Conservation (phyloP, 192 early-diverging fungal genomes). For the Backusella circina region DNA sequence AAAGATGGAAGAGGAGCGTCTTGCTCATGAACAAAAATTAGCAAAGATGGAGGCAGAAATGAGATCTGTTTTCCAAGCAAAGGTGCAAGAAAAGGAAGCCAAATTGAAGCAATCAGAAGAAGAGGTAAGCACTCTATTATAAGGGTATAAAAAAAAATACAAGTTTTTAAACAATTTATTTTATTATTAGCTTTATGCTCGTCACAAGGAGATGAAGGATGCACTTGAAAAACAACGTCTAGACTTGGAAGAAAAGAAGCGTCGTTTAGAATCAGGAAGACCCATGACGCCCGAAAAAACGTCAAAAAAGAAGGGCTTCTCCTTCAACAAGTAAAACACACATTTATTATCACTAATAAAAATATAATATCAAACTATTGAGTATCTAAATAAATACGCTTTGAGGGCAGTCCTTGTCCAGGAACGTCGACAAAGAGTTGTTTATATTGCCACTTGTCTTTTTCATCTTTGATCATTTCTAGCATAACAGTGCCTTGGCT, state of each 20-base stretch:
- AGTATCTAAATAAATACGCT: slow-evolving; percentile 37
- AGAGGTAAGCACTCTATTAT: slow-evolving; percentile 36
- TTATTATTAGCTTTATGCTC: slow-evolving; percentile 86
- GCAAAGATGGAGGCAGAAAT: slow-evolving; percentile 99
- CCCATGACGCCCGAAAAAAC: slow-evolving; percentile 73
- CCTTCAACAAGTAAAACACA: slow-evolving; percentile 48
- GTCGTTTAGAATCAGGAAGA: slow-evolving; percentile 68
- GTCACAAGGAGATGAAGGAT: slow-evolving; percentile 98
- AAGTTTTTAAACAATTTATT: too few relatives aligned
- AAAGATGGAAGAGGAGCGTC: slow-evolving; percentile 90
- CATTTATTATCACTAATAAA: not conserved
- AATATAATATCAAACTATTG: not conserved
- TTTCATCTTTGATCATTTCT: slow-evolving; percentile 47
- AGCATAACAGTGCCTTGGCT: slow-evolving; percentile 44
- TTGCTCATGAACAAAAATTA: slow-evolving; percentile 92
- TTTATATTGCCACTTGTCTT: slow-evolving; percentile 47
- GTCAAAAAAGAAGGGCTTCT: slow-evolving; percentile 67
- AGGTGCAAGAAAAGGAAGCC: slow-evolving; percentile 98
- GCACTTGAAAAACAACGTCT: slow-evolving; percentile 89
- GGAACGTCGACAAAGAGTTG: slow-evolving; percentile 53
- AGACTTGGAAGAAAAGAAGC: slow-evolving; percentile 96
- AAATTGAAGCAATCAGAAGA: slow-evolving; percentile 98
- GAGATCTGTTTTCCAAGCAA: slow-evolving; percentile 97
- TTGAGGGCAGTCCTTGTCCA: slow-evolving; percentile 40
- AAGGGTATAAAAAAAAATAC: not conserved